Evolutionary conservation across 2,329 filamentous ascomycete species (phyloP).

Genomic region (Didymella sp.): DNA sequence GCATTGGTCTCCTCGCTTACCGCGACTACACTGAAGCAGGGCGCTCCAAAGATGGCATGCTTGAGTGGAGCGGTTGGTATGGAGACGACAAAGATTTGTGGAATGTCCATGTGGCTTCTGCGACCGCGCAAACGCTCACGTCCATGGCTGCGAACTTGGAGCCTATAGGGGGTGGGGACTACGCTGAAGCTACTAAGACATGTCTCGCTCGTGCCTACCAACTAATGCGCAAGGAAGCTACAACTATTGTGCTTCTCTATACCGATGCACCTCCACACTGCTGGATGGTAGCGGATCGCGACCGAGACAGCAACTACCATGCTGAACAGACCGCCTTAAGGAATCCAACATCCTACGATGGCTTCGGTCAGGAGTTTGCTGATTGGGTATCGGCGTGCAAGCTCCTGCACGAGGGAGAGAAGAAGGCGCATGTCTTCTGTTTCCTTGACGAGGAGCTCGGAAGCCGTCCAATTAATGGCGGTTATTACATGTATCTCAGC

Average conservation of each 20-base stretch:
- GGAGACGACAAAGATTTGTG: constrained; percentile 13
- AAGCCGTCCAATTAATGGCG: constrained; percentile 20
- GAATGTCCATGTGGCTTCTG: constrained; percentile 2
- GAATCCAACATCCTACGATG: constrained; percentile 38
- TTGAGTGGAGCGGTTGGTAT: constrained; percentile 61
- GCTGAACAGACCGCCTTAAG: constrained; percentile 37
- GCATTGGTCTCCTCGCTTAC: constrained; percentile 60
- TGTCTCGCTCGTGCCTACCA: constrained; percentile 57
- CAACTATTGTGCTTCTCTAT: constrained; percentile 59
- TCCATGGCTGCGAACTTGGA: constrained; percentile 35
- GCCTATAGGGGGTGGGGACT: constrained; percentile 51
- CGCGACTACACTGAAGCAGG: constrained; percentile 54
- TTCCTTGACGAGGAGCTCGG: constrained; percentile 43
- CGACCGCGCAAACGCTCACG: constrained; percentile 21
- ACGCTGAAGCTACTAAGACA: constrained; percentile 59
- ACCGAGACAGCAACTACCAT: constrained; percentile 38
- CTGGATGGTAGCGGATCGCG: constrained; percentile 36
- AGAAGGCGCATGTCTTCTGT: constrained; percentile 56
- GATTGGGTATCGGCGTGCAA: constrained; percentile 56
- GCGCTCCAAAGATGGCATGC: constrained; percentile 33
- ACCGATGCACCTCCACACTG: constrained; percentile 59
- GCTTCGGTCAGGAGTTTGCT: constrained; percentile 47
- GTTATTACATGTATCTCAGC: constrained; percentile 54
- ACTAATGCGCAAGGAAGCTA: constrained; percentile 57
- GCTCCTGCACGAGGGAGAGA: constrained; percentile 46